phyloP scores from a whole-genome alignment of 306 rosid genomes.

The Pyrus betulifolia region DNA sequence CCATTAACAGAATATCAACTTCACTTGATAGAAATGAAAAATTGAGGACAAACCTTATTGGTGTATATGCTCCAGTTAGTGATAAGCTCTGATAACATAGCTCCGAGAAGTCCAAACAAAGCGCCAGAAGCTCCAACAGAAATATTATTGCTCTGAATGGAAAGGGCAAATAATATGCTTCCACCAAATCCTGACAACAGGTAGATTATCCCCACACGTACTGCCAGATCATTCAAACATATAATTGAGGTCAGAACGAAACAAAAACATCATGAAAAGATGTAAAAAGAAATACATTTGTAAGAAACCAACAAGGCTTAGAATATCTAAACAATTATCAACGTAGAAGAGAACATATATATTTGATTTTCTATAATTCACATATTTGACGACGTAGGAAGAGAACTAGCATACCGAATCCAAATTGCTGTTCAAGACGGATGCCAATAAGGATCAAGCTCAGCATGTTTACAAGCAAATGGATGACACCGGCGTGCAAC shows the following conservation, averaged over 20 bases:
- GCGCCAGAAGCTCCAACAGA: conserved; percentile 53
- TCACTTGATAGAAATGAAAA: not conserved
- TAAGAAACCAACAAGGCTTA: not conserved
- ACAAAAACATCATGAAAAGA: not conserved
- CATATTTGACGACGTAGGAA: not conserved
- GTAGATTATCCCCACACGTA: conserved; percentile 33
- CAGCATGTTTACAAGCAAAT: conserved; percentile 45
- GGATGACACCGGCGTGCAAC: conserved; percentile 52
- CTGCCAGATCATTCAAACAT: conserved; percentile 15
- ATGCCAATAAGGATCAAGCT: conserved; percentile 44
- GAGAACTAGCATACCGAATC: conserved; percentile 27
- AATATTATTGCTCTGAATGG: conserved; percentile 20
- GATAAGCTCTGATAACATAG: conserved; percentile 45
- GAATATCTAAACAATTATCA: not conserved
- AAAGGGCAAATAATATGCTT: conserved; percentile 34
- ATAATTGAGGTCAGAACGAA: not conserved
- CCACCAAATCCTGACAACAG: conserved; percentile 42
- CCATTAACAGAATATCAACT: not conserved
- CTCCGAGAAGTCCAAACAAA: conserved; percentile 46
- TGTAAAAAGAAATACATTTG: not conserved
- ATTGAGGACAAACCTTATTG: conserved; percentile 23
- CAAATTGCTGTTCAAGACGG: conserved; percentile 50
- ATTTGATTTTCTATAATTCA: not conserved
- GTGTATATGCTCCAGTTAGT: conserved; percentile 40
- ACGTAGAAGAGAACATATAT: not conserved